phyloP scores from a whole-genome alignment of 2,329 filamentous ascomycete species.

The Trichoderma arundinaceum region DNA sequence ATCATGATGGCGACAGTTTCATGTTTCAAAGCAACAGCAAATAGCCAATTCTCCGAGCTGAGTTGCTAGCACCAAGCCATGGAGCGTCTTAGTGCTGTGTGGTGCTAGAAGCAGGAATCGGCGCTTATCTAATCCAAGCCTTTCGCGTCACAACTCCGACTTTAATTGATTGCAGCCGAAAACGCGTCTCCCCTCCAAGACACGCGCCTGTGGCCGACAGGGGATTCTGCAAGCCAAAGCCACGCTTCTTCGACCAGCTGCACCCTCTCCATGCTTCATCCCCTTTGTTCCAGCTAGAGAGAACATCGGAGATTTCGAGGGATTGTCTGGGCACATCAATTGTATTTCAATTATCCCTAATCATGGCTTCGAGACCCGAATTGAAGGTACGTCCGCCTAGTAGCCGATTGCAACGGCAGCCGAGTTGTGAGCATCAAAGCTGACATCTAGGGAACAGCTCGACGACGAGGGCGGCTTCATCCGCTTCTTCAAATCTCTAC shows the following conservation, averaged over 20 bases:
- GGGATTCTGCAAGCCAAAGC: conserved; percentile 12
- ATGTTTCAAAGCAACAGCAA: conserved; percentile 28
- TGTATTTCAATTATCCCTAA: conserved; percentile 34
- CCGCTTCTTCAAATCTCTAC: conserved; percentile 89
- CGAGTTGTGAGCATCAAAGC: background rate
- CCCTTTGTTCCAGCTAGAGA: background rate
- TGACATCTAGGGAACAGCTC: conserved; percentile 60
- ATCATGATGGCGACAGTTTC: background rate
- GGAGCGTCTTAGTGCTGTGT: too few relatives aligned
- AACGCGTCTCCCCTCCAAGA: conserved; percentile 40
- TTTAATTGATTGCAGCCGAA: conserved; percentile 40
- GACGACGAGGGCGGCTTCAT: conserved; percentile 98
- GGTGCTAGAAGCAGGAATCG: background rate
- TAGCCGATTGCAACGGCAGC: background rate
- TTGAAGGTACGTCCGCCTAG: conserved; percentile 61
- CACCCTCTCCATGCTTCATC: background rate
- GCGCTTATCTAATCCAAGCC: conserved; percentile 23
- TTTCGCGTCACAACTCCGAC: conserved; percentile 36
- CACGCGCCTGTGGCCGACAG: conserved; percentile 33
- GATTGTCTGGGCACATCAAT: background rate
- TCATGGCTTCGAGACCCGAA: conserved; percentile 74
- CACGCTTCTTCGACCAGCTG: conserved; percentile 2
- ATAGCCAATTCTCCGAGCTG: background rate
- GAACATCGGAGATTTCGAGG: background rate
- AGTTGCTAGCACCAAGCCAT: background rate